Conservation (phyloP, 2,329 filamentous ascomycete species). For the Alternaria rosae region DNA sequence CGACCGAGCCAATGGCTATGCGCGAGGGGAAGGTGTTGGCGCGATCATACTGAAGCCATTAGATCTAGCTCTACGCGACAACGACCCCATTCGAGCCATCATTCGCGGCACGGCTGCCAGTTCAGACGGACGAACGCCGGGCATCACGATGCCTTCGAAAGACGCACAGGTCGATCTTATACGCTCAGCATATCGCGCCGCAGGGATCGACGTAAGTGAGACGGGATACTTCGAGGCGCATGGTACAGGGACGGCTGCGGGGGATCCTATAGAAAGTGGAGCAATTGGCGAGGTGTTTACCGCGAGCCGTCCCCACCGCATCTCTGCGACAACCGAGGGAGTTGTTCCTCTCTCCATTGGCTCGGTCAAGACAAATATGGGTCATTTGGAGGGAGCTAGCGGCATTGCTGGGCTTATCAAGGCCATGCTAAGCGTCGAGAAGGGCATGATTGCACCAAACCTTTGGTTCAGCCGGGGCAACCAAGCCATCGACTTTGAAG, state of each 20-base stretch:
- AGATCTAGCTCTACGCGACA: constrained; percentile 23
- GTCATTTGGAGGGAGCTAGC: constrained; percentile 52
- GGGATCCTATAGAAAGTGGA: constrained; percentile 29
- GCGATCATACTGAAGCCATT: constrained; percentile 38
- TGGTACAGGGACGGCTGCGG: constrained; percentile 39
- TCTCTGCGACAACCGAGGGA: constrained; percentile 5
- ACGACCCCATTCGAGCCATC: constrained; percentile 39
- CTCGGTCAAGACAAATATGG: constrained; percentile 50
- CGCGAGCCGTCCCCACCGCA: constrained; percentile 4
- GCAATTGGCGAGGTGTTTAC: constrained; percentile 16
- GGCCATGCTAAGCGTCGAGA: constrained; percentile 50
- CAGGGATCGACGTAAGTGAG: constrained; percentile 39
- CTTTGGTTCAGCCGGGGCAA: constrained; percentile 22
- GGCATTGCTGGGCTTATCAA: constrained; percentile 52
- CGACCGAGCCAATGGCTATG: constrained; percentile 67
- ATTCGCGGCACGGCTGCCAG: constrained; percentile 36
- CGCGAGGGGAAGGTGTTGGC: constrained; percentile 66
- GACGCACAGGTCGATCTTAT: constrained; percentile 52
- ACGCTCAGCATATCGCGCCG: constrained; percentile 45
- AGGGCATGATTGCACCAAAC: constrained; percentile 43
- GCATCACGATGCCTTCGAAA: constrained; percentile 43
- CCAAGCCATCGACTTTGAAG: constrained; percentile 20
- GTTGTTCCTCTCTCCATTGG: constrained; percentile 19
- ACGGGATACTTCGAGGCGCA: constrained; percentile 37
- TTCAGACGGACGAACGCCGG: constrained; percentile 24